Evolutionary conservation across 345 rosid genomes (phyloP).

Genomic region (Murraya koenigii): DNA sequence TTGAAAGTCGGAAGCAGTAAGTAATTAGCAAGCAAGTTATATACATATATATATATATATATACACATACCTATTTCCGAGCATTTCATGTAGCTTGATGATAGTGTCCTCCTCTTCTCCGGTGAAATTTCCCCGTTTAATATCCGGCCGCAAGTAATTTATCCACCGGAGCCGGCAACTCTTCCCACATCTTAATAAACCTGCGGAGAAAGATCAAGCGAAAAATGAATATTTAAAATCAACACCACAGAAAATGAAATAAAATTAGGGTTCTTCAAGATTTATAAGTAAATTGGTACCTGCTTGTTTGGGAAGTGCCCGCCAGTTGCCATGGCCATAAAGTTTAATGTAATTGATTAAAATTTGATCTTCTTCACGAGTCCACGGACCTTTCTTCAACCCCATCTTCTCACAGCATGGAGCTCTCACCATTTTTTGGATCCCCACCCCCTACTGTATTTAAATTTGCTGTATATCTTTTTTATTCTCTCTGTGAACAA

Average conservation of each 20-base stretch:
- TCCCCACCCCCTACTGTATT: background rate
- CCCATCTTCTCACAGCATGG: constrained; percentile 84
- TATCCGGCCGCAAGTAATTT: constrained; percentile 76
- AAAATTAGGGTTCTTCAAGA: background rate
- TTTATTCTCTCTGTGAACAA: too few species aligned
- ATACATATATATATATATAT: too few species aligned
- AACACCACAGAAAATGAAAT: background rate
- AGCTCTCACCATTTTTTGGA: constrained; percentile 58
- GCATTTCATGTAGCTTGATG: constrained; percentile 49
- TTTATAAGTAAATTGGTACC: constrained; percentile 24
- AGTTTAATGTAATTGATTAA: constrained; percentile 47
- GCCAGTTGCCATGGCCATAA: constrained; percentile 70
- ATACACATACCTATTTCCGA: constrained; percentile 60
- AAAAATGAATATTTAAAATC: too few species aligned
- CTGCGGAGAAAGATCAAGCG: constrained; percentile 24
- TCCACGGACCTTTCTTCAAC: constrained; percentile 80
- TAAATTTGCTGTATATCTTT: too few species aligned
- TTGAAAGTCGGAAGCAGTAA: background rate
- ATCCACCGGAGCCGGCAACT: constrained; percentile 86
- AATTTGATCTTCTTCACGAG: constrained; percentile 60
- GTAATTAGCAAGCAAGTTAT: background rate
- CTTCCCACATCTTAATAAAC: constrained; percentile 77
- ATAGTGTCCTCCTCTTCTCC: constrained; percentile 71
- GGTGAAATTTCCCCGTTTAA: constrained; percentile 76
- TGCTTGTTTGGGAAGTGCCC: constrained; percentile 77